phyloP scores from a whole-genome alignment of 192 early-diverging fungal species.

The Podila horticola region DNA sequence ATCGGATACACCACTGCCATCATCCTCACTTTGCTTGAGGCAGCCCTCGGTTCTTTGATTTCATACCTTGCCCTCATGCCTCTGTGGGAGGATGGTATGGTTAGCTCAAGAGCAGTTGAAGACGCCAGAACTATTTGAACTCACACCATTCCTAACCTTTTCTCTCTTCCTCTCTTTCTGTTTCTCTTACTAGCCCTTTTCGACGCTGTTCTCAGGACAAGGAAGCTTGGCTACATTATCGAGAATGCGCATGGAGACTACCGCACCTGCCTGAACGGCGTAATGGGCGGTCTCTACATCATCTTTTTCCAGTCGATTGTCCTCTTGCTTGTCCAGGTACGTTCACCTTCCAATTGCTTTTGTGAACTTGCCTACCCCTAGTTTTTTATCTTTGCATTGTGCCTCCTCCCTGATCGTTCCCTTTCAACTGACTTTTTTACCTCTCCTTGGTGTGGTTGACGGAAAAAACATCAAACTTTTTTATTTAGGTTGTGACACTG shows the following conservation, averaged over 20 bases:
- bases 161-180: background rate
- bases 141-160: background rate
- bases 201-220: conserved; percentile 60
- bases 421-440: conserved; percentile 25
- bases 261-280: conserved; percentile 40
- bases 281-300: conserved; percentile 27
- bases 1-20: conserved; percentile 62
- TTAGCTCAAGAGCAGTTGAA: too few relatives aligned
- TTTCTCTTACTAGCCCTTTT: conserved; percentile 51
- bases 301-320: conserved; percentile 45
- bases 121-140: background rate
- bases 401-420: conserved; percentile 20
- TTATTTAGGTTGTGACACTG: conserved; percentile 58
- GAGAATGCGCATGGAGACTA: conserved; percentile 48
- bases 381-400: conserved; percentile 34
- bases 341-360: background rate
- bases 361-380: conserved; percentile 12
- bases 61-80: conserved; percentile 66
- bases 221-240: conserved; percentile 57
- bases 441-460: background rate
- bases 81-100: conserved; percentile 60
- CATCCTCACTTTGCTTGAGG: conserved; percentile 65
- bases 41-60: conserved; percentile 58
- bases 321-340: conserved; percentile 39
- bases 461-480: background rate